Percentiles rank a stretch among this genome's conserved stretches.
phyloP scores from a whole-genome alignment of 208 protist genomes.

The Crithidia brevicula region DNA sequence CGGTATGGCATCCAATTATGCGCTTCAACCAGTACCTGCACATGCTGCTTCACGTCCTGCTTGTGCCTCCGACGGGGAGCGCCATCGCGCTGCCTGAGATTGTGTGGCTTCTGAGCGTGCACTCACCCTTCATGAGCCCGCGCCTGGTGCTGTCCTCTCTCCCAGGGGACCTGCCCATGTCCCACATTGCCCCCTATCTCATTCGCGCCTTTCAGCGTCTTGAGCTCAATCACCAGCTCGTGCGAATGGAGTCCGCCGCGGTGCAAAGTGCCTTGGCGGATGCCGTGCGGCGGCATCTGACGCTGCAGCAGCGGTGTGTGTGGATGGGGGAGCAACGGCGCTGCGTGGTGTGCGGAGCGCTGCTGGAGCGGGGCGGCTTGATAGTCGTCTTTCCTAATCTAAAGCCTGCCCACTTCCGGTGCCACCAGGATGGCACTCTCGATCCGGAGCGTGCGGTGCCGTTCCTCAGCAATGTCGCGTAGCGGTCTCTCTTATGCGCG shows the following conservation, averaged over 20 bases:
- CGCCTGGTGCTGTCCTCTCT: constrained; percentile 36
- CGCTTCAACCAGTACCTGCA: constrained; percentile 52
- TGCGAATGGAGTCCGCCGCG: constrained; percentile 27
- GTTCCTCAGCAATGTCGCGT: constrained; percentile 8
- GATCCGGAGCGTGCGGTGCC: constrained; percentile 67
- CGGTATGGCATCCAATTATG: not conserved
- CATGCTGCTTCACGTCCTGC: constrained; percentile 53
- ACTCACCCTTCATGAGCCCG: constrained; percentile 40
- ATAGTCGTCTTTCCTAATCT: constrained; percentile 65
- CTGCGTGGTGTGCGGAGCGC: constrained; percentile 50
- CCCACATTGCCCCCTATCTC: constrained; percentile 45
- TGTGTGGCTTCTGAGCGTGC: constrained; percentile 40
- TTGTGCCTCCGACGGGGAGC: constrained; percentile 37
- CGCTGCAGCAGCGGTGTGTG: constrained; percentile 49
- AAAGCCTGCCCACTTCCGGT: constrained; percentile 61
- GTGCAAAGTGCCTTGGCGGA: constrained; percentile 17
- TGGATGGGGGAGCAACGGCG: constrained; percentile 38
- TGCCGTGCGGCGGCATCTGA: constrained; percentile 30
- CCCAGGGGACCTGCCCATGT: constrained; percentile 42
- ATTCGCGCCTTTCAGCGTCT: constrained; percentile 43
- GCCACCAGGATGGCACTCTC: constrained; percentile 33
- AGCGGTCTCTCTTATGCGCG: not conserved
- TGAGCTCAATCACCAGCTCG: constrained; percentile 32
- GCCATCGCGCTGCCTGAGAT: constrained; percentile 27
- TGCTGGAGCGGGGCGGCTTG: constrained; percentile 28